A percentile compares a stretch with the other conserved stretches of the same genome.
phyloP scores from a whole-genome alignment of 2,329 filamentous ascomycete species.

The Colletotrichum nymphaeae region DNA sequence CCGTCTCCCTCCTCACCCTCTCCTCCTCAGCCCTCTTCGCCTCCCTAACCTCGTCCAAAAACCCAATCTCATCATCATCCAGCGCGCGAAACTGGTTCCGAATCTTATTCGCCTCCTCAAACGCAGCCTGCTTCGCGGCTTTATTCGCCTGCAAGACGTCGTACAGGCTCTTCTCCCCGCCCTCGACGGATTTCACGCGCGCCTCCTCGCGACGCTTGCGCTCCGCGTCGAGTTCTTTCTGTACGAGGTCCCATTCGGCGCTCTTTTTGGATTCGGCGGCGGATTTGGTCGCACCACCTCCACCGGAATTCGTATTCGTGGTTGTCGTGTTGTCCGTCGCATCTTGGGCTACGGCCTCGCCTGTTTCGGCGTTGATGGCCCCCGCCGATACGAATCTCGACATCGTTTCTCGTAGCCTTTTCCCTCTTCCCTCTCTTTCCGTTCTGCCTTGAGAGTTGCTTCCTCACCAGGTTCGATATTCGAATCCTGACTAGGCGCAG shows the following conservation, averaged over 20 bases:
- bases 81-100: constrained; percentile 83
- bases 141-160: constrained; percentile 86
- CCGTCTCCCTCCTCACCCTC: constrained; percentile 63
- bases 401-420: constrained; percentile 51
- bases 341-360: constrained; percentile 39
- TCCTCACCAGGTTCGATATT: too few species aligned
- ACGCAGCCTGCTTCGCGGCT: constrained; percentile 85
- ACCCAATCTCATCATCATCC: constrained; percentile 83
- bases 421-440: not conserved
- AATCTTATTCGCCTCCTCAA: constrained; percentile 78
- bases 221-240: constrained; percentile 72
- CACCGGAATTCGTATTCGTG: too few species aligned
- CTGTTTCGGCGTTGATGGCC: constrained; percentile 54
- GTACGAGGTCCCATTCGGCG: constrained; percentile 72
- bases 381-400: constrained; percentile 68
- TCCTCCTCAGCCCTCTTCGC: constrained; percentile 65
- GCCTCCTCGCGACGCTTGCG: constrained; percentile 65
- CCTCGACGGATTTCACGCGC: constrained; percentile 53
- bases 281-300: not conserved
- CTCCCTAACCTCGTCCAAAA: constrained; percentile 70
- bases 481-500: too few species aligned
- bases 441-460: too few species aligned
- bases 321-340: constrained; percentile 34
- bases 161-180: constrained; percentile 72
- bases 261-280: constrained; percentile 37